Percentiles rank a stretch among this genome's conserved stretches.
Evolutionary conservation across 164 flowering plant genomes (phyloP).

Genomic region (Stephania yunnanensis): DNA sequence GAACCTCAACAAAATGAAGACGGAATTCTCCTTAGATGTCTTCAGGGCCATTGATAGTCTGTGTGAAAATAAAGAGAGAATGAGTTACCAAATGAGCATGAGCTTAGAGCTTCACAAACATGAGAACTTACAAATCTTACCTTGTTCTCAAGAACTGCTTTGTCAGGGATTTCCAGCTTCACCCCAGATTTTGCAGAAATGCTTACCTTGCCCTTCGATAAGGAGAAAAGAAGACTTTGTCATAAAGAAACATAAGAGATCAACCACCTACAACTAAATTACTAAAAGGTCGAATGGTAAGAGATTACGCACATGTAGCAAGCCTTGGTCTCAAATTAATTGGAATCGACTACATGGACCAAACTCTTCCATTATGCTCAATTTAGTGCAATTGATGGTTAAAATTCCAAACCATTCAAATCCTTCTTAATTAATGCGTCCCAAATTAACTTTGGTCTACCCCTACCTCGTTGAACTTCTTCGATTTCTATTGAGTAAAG

Average conservation of each 20-base stretch:
- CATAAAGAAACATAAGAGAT: background rate
- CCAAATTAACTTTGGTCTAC: no score
- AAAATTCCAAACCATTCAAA: no score
- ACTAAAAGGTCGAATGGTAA: no score
- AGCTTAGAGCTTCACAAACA: background rate
- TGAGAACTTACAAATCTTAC: slow-evolving; percentile 19
- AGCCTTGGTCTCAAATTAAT: no score
- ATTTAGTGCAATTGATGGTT: no score
- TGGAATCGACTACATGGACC: no score
- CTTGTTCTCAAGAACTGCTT: slow-evolving; percentile 45
- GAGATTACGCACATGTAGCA: no score
- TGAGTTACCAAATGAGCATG: background rate
- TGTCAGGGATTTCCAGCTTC: slow-evolving; percentile 54
- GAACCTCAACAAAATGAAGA: slow-evolving; percentile 4
- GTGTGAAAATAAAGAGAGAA: background rate
- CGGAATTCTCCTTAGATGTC: slow-evolving; percentile 25
- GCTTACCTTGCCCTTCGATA: slow-evolving; percentile 36
- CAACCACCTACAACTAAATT: no score
- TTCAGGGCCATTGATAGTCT: slow-evolving; percentile 39
- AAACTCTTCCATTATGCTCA: no score
- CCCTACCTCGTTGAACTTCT: no score
- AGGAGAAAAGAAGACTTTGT: background rate
- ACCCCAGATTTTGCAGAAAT: slow-evolving; percentile 34
- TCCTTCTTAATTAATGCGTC: no score
- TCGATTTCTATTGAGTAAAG: no score